Conservation (phyloP, 768 basidiomycete species). For the Hysterangium stoloniferum region DNA sequence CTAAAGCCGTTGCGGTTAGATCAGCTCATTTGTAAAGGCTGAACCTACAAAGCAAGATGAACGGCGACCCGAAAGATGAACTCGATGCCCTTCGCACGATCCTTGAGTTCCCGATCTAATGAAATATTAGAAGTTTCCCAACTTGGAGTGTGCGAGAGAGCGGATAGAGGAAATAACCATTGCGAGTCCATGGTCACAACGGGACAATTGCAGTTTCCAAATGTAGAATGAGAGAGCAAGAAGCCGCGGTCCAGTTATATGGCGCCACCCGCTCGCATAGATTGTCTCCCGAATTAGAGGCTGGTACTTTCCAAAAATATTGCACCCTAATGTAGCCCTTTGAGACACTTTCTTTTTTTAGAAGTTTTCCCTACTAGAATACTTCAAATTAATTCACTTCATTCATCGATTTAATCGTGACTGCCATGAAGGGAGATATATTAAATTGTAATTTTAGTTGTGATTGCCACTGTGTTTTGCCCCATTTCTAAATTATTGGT, state of each 20-base stretch:
- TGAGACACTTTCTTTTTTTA: no score
- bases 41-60: slow-evolving; percentile 67
- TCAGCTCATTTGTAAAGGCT: slow-evolving; percentile 8
- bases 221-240: not conserved
- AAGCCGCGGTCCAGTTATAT: not conserved
- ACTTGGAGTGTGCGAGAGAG: slow-evolving; percentile 54
- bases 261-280: slow-evolving; percentile 4
- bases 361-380: no score
- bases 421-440: no score
- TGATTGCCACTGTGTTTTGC: no score
- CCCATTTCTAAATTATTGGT: no score
- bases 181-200: slow-evolving; percentile 35
- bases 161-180: slow-evolving; percentile 64
- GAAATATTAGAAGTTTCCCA: slow-evolving; percentile 33
- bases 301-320: no score
- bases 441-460: no score
- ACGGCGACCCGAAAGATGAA: slow-evolving; percentile 79
- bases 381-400: no score
- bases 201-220: not conserved
- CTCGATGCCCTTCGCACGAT: slow-evolving; percentile 74
- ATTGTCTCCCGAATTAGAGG: no score
- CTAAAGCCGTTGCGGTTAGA: slow-evolving; percentile 32
- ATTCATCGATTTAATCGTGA: no score
- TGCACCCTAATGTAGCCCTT: no score
- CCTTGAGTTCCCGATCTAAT: slow-evolving; percentile 64